Evolutionary conservation across 2,329 filamentous ascomycete genomes (phyloP), one percentile per base, ranked within the genome.

Genomic region (Nemania sp.): DNA sequence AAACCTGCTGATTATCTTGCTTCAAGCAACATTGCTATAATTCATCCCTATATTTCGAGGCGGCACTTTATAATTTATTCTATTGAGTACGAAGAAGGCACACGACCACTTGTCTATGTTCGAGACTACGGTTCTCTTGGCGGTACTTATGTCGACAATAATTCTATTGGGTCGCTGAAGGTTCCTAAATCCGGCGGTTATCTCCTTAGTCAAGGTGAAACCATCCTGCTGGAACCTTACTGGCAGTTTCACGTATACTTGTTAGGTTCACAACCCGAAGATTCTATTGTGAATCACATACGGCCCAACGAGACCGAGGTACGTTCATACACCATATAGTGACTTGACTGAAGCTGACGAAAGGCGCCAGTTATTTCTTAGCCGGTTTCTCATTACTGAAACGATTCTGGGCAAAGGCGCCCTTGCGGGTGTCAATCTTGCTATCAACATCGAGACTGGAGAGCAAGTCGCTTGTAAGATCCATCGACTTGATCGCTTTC

Each of bases 381-480:
- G 80, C 43, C 74, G 76, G 11, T 88, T 81, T 65, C 66, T 72
- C 2, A 73, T 89, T 29, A 81, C 76, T 1, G 70, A 78, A 42
- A 79, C 81, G 10, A 69, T 79, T 2, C 75, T 89, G 21, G 86
- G 87, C 4, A 68, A 73, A 35, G 87, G 87, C 5, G 78, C 76
- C 2, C 79, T 80, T 68, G 83, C 83, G 9, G 75, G 75, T 43
- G 83, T 89, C 2, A 79, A 83, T 57, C 75, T 87, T 10, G 84
- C 82, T 5, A 70, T 81, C 2, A 80, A 90, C 15, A 71, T 76
- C 21, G 72, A 72, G 6, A 83, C 81, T 0, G 78, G 80, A 39
- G 80, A 79, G 57, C 89, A 91, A 67, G 65, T 90, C 18, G 88
- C 87, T 11, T 92, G 89, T 77, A 91, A 92, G 68, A 74, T 90